These are phyloP conservation scores for Balakata baccata DNA, from an alignment of 345 rosid genomes.

Conservation along the genomic window DNA sequence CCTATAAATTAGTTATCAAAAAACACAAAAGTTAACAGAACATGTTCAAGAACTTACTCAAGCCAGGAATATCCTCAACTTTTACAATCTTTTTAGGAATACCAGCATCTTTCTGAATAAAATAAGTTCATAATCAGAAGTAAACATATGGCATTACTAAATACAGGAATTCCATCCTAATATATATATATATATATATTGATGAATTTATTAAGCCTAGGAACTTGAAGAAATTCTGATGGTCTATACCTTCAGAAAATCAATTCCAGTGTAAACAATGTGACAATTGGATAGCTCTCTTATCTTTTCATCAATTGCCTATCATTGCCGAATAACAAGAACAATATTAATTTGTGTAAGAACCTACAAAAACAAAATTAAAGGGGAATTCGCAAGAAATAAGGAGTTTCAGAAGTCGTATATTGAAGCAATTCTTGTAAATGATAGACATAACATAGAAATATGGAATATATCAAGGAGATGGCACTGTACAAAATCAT, in stretches of 20 bases:
- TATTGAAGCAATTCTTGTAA: neutral
- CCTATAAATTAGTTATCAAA: neutral
- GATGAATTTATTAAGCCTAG: neutral
- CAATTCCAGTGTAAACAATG: constrained; percentile 61
- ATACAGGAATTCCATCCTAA: neutral
- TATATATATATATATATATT: no score
- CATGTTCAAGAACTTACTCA: constrained; percentile 64
- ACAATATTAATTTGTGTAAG: neutral
- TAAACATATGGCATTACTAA: constrained; percentile 9
- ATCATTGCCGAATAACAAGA: constrained; percentile 23
- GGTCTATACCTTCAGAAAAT: constrained; percentile 71
- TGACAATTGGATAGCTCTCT: constrained; percentile 93
- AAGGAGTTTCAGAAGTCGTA: neutral
- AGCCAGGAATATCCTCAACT: constrained; percentile 86
- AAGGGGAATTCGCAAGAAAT: neutral
- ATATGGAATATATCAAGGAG: neutral
- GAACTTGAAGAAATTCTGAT: neutral
- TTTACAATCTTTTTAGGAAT: constrained; percentile 64
- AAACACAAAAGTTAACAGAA: neutral
- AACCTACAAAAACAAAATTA: neutral
- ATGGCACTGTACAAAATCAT: neutral
- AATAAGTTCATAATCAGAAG: constrained; percentile 22
- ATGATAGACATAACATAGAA: neutral
- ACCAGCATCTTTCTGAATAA: constrained; percentile 80
- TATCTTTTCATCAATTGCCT: constrained; percentile 98